Base-by-base conservation (phyloP, 345 rosid species). In the Aegle marmelos region DNA sequence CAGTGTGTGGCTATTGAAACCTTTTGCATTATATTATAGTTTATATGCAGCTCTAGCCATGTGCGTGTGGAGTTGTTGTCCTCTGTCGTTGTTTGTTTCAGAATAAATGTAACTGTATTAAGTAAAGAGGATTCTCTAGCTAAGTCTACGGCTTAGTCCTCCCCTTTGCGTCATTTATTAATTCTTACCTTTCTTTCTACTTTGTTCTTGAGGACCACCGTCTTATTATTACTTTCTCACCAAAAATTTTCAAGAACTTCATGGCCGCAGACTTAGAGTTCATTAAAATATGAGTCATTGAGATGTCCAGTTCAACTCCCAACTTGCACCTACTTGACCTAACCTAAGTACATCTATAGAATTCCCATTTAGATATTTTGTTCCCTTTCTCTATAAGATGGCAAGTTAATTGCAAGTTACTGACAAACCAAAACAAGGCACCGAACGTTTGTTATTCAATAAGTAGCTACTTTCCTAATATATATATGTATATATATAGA, bases 31-130 rank as follows among this genome's bases (percentile, higher is more conserved):
- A 76, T 76, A 74, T 76, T 74, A 30, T 53, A 53, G 7, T 53
- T 53, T 53, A 53, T 53, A 68, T 66, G 80, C 80, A 81, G 72
- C 83, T 76, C 81, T 78, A 75, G 79, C 83, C 85, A 79, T 84
- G 89, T 73, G 87, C 89, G 78, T 85, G 82, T 80, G 82, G 84
- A 73, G 78, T 78, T 83, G 90, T 85, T 70, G 72, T 80, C 82
- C 70, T 60, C 61, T 77, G 80, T 78, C 82, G 81, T 85, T 78
- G 85, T 33, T 85, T 78, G 85, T 28, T 80, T 82, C 54, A 75
- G 84, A 85, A 85, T 83, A 79, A 83, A 76, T 79, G 73, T 62
- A 19, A 57, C 9, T 24, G 54, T 63, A 78, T 61, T 50, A 75
- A 83, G 64, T 79, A 87, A 85, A 85, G 85, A 76, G 68, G 88